Evolutionary conservation across 768 basidiomycete genomes (phyloP).

Genomic region (Tubosaeta brunneosetosa): DNA sequence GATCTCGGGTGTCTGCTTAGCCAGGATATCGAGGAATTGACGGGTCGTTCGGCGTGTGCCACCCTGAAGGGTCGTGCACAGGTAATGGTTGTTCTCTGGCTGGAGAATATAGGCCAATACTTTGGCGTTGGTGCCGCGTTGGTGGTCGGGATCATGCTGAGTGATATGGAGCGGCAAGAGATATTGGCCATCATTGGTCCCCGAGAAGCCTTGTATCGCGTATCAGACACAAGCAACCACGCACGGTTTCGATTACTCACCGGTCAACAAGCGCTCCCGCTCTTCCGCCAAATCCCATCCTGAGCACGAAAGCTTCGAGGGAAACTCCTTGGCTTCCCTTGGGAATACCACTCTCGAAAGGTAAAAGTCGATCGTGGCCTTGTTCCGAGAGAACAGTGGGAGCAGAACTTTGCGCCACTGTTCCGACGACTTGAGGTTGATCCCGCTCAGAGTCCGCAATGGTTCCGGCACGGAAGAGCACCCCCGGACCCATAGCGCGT

Average conservation of each 20-base stretch:
- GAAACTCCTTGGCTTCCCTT: slow-evolving; percentile 21
- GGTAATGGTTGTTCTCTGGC: slow-evolving; percentile 20
- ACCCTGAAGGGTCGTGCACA: background rate
- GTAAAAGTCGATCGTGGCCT: slow-evolving; percentile 25
- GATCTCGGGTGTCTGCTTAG: slow-evolving; percentile 30
- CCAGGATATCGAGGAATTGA: slow-evolving; percentile 29
- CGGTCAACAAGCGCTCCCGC: slow-evolving; percentile 18
- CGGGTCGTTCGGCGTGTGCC: slow-evolving; percentile 10
- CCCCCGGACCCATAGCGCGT: slow-evolving; percentile 19
- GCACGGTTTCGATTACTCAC: background rate
- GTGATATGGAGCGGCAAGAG: slow-evolving; percentile 27
- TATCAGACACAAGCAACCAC: background rate
- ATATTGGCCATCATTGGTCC: slow-evolving; percentile 26
- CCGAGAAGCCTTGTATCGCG: slow-evolving; percentile 17
- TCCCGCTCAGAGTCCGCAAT: slow-evolving; percentile 13
- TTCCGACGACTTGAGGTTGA: slow-evolving; percentile 24
- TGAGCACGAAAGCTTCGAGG: slow-evolving; percentile 18
- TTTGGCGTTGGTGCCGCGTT: slow-evolving; percentile 12
- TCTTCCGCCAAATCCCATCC: slow-evolving; percentile 27
- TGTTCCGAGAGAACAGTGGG: slow-evolving; percentile 17
- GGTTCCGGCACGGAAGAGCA: slow-evolving; percentile 13
- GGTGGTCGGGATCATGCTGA: slow-evolving; percentile 18
- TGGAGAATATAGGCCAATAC: slow-evolving; percentile 21
- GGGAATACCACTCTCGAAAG: slow-evolving; percentile 25
- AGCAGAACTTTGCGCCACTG: slow-evolving; percentile 12